Evolutionary conservation across 148 eudicot genomes (phyloP).

Genomic region (Arbutus unedo): DNA sequence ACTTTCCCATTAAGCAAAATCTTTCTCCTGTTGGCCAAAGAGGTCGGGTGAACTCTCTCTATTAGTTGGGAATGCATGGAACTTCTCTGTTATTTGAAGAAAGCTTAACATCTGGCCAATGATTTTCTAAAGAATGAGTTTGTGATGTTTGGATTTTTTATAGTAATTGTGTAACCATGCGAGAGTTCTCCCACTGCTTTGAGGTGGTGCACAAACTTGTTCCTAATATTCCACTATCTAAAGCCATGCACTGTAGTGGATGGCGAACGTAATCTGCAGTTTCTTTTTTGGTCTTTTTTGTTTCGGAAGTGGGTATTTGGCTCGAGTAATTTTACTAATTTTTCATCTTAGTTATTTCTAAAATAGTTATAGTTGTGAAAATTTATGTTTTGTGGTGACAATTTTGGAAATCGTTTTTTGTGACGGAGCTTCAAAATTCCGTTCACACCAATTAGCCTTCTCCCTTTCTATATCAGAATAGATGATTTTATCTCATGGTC

Average conservation of each 20-base stretch:
- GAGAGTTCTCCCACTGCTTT: background rate
- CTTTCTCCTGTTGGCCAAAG: background rate
- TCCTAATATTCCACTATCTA: too few species aligned
- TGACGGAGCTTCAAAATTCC: too few species aligned
- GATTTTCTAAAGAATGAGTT: background rate
- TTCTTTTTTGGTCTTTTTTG: background rate
- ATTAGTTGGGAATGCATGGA: background rate
- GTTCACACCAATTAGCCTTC: too few species aligned
- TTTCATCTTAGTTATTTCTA: too few species aligned
- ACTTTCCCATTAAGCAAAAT: background rate
- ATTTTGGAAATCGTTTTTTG: background rate
- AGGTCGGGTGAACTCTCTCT: background rate
- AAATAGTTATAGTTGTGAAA: too few species aligned
- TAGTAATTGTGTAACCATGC: background rate
- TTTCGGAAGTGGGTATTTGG: background rate
- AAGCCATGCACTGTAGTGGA: too few species aligned
- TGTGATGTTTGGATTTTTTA: background rate
- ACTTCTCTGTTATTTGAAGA: background rate
- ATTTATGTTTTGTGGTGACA: background rate
- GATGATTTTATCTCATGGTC: background rate
- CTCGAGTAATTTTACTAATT: too few species aligned
- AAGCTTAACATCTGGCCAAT: background rate
- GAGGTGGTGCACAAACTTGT: background rate
- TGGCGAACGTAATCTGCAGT: background rate
- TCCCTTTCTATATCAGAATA: background rate